A percentile compares a stretch with the other conserved stretches of the same genome.
Evolutionary conservation across 2,329 filamentous ascomycete genomes (phyloP).

Genomic region (Aspergillus pseudoviridinutans): DNA sequence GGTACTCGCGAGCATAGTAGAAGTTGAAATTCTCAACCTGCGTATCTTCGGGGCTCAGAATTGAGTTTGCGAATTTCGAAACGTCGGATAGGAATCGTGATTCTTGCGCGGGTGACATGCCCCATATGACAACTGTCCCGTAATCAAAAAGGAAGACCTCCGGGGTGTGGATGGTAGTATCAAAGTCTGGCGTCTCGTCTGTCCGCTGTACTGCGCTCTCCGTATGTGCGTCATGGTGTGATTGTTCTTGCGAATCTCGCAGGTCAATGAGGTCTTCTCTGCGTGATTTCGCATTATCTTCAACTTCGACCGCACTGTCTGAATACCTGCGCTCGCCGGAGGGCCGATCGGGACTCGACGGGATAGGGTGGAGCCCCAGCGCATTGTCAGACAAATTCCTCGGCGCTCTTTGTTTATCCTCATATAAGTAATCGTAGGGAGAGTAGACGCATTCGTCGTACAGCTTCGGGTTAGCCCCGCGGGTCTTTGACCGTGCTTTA

Average conservation of each 20-base stretch:
- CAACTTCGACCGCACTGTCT: slow-evolving; percentile 60
- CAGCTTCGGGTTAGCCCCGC: slow-evolving; percentile 79
- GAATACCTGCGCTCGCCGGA: slow-evolving; percentile 67
- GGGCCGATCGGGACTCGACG: slow-evolving; percentile 19
- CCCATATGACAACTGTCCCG: slow-evolving; percentile 96
- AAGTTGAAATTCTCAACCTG: slow-evolving; percentile 99
- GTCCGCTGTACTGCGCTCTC: slow-evolving; percentile 23
- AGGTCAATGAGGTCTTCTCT: slow-evolving; percentile 64
- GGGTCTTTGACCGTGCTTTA: slow-evolving; percentile 73
- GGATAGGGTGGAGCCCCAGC: slow-evolving; percentile 23
- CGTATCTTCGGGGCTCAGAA: slow-evolving; percentile 80
- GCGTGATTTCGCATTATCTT: slow-evolving; percentile 53
- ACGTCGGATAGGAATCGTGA: slow-evolving; percentile 89
- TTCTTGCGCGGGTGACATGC: slow-evolving; percentile 89
- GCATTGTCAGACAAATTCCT: slow-evolving; percentile 34
- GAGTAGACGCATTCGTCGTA: slow-evolving; percentile 99
- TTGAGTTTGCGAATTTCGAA: slow-evolving; percentile 88
- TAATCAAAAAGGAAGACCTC: slow-evolving; percentile 97
- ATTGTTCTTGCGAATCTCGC: slow-evolving; percentile 40
- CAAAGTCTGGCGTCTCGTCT: slow-evolving; percentile 63
- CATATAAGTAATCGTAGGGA: slow-evolving; percentile 73
- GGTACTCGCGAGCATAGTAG: slow-evolving; percentile 97
- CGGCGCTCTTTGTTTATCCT: slow-evolving; percentile 35
- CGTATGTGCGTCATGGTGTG: slow-evolving; percentile 14
- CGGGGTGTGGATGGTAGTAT: slow-evolving; percentile 83